These are phyloP conservation scores for Fistulifera pelliculosa DNA, from an alignment of 108 stramenopile genomes.

Conservation along the genomic window DNA sequence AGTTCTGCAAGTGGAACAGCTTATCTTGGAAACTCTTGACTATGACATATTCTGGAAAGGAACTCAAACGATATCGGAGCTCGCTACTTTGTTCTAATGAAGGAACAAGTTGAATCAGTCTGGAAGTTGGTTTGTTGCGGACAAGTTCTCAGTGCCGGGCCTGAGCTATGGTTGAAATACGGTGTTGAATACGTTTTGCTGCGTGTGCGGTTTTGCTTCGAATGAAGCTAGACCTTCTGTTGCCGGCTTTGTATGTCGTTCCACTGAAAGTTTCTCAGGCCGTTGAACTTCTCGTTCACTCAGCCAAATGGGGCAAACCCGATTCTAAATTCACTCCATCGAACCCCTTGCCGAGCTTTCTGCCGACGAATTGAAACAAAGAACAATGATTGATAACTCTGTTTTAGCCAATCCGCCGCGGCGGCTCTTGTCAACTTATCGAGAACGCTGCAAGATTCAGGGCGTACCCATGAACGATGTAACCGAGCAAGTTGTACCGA, in stretches of 20 bases:
- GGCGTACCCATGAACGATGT: constrained; percentile 5
- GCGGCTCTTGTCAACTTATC: not conserved
- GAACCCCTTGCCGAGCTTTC: constrained; percentile 4
- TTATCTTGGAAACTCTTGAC: constrained; percentile 43
- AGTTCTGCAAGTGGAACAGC: constrained; percentile 54
- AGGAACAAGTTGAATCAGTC: constrained; percentile 20
- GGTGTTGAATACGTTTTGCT: constrained; percentile 76
- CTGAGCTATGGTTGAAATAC: constrained; percentile 68
- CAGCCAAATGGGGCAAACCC: constrained; percentile 24
- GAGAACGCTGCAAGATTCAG: constrained; percentile 35
- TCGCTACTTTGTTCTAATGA: constrained; percentile 8
- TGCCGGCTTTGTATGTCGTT: constrained; percentile 50
- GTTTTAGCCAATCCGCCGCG: too few relatives aligned
- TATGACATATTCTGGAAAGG: constrained; percentile 77
- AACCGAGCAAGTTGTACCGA: not conserved
- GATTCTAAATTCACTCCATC: not conserved
- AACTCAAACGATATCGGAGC: constrained; percentile 13
- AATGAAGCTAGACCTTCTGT: constrained; percentile 40
- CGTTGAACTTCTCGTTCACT: constrained; percentile 54
- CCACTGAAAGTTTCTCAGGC: constrained; percentile 58
- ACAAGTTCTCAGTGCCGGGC: constrained; percentile 63
- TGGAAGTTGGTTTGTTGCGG: constrained; percentile 51
- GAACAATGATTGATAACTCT: not conserved
- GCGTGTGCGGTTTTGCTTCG: constrained; percentile 62
- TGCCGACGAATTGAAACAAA: not conserved